Evolutionary conservation across 345 rosid species (phyloP), one percentile per base, ranked within the genome.

Genomic region (Eucalyptus curtisii): DNA sequence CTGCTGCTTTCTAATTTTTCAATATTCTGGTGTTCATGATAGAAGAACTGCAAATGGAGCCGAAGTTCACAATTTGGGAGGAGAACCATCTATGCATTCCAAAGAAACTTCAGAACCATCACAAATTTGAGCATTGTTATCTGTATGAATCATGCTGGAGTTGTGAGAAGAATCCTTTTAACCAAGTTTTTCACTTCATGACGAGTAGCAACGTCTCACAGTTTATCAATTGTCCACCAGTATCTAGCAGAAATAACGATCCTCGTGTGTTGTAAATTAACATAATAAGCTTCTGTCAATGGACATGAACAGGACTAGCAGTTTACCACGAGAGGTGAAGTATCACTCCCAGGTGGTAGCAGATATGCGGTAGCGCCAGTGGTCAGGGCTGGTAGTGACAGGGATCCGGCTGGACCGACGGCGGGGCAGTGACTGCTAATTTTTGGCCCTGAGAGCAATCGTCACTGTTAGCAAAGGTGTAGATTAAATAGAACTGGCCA

Each of bases 331-430:
- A 55, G 61, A 24, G 30, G 30, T 22, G 61, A 55, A 55, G 61
- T 1, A 55, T 55, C 61, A 24, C 61, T 55, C 24, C 61, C 30
- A 22, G 30, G 61, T 24, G 30, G 6, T 55, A 24, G 61, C 13
- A 24, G 61, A 55, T 1, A 55, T 2, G 25, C 2, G 3, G 61
- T 55, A 0, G 61, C 1, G 0, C 61, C 0, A 3, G 13, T 55
- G 30, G 13, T 24, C 0, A 0, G 61, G 0, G 13, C 61, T 9
- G 61, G 30, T 8, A 10, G 61, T 55, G 61, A 55, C 61, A 55
- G 6, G 61, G 61, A 55, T 55, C 27, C 61, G 0, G 27, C 30
- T 55, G 27, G 61, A 55, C 6, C 3, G 0, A 24, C 3, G 30
- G 30, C 3, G 1, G 1, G 30, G 61, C 30, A 24, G 30, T 24